A percentile compares a stretch with the other conserved stretches of the same genome.
These are phyloP conservation scores for Paramecium bursaria DNA, from an alignment of 73 alveolate genomes.

Conservation along the genomic window DNA sequence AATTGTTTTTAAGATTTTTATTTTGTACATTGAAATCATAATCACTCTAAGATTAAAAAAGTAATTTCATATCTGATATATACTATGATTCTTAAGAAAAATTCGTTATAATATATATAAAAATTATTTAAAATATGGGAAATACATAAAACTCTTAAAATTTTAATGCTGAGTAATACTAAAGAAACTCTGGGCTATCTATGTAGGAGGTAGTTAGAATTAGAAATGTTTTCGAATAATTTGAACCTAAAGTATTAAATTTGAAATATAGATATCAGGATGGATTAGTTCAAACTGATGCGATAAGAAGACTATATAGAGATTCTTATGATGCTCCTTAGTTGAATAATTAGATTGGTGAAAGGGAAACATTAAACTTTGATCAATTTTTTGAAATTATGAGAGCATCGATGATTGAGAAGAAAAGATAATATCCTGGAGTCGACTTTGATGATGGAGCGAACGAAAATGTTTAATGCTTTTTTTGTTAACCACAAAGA, in stretches of 20 bases:
- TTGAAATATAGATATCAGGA: conserved; percentile 29
- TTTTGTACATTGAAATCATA: no score
- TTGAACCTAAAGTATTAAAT: conserved; percentile 39
- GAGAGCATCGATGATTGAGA: conserved; percentile 37
- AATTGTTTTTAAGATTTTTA: no score
- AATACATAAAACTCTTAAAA: background rate
- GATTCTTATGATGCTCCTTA: conserved; percentile 60
- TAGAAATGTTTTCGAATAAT: conserved; percentile 44
- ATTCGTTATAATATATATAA: no score
- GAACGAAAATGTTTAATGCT: conserved; percentile 55
- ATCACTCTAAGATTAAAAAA: no score
- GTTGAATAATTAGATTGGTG: conserved; percentile 35
- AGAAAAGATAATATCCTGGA: conserved; percentile 44
- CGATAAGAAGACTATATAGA: conserved; percentile 35
- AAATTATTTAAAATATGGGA: conserved; percentile 47
- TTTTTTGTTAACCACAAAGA: conserved; percentile 55
- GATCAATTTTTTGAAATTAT: conserved; percentile 57
- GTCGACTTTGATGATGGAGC: conserved; percentile 52
- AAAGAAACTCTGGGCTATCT: conserved; percentile 27
- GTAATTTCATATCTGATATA: no score
- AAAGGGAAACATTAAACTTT: conserved; percentile 50
- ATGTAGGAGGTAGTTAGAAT: conserved; percentile 30
- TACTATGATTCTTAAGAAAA: no score
- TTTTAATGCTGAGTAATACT: conserved; percentile 15
- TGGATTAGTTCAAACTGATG: conserved; percentile 24